Conservation (phyloP, 257 asterid species). For the Voacanga thouarsii region DNA sequence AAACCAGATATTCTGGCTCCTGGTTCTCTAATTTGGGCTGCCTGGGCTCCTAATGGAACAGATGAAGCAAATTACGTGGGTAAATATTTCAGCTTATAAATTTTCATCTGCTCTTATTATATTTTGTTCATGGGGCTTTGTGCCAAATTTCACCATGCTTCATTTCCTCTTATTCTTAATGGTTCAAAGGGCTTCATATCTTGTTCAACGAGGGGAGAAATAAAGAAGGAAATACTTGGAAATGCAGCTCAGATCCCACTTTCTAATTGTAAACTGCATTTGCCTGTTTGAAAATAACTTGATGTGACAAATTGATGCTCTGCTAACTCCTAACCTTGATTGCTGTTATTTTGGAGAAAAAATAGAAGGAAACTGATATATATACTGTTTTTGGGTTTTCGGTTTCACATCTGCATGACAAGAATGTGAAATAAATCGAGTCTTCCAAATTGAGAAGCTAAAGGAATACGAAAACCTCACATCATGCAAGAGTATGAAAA, state of each 20-base stretch:
- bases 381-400: neutral
- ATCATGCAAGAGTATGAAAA: neutral
- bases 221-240: neutral
- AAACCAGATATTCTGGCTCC: slow-evolving; percentile 99
- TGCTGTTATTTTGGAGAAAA: neutral
- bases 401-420: neutral
- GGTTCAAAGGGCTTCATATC: neutral
- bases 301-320: neutral
- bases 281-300: neutral
- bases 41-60: slow-evolving; percentile 97
- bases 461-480: neutral
- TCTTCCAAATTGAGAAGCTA: neutral
- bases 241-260: neutral
- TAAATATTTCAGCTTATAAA: slow-evolving; percentile 26
- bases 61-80: slow-evolving; percentile 87
- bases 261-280: neutral
- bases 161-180: neutral
- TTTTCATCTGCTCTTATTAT: neutral
- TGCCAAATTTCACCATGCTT: neutral
- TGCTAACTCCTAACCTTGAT: neutral
- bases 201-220: neutral
- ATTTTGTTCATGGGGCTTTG: neutral
- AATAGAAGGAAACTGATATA: neutral
- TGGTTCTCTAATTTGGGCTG: slow-evolving; percentile 98
- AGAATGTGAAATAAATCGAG: neutral